phyloP scores from a whole-genome alignment of 148 eudicot species.

The Camellia granthamiana region DNA sequence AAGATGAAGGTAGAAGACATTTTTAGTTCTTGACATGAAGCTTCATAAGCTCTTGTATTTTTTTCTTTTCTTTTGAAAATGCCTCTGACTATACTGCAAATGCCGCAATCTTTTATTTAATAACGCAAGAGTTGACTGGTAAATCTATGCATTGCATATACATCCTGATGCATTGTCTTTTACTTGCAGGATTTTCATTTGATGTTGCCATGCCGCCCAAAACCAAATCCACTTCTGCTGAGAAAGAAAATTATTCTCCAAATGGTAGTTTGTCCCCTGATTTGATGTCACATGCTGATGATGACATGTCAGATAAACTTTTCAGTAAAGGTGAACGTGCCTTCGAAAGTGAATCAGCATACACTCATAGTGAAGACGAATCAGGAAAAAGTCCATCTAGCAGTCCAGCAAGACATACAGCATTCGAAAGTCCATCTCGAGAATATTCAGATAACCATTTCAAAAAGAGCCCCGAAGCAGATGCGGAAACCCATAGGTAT shows the following conservation, averaged over 20 bases:
- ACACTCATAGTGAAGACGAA: constrained; percentile 73
- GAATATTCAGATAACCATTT: constrained; percentile 63
- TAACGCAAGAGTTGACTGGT: background rate
- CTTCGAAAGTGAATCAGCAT: constrained; percentile 63
- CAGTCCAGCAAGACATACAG: constrained; percentile 55
- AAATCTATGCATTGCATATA: background rate
- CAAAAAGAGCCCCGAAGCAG: constrained; percentile 68
- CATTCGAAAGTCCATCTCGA: constrained; percentile 57
- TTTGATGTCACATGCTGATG: constrained; percentile 55
- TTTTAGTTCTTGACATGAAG: constrained; percentile 4
- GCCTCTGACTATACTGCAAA: background rate
- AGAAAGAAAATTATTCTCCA: constrained; percentile 50
- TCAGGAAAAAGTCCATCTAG: constrained; percentile 73
- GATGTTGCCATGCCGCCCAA: constrained; percentile 51
- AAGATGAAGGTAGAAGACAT: constrained; percentile 77
- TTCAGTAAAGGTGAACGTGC: constrained; percentile 36
- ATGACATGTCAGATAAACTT: constrained; percentile 49
- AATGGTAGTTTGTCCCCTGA: constrained; percentile 53
- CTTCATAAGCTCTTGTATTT: background rate
- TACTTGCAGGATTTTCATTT: constrained; percentile 57
- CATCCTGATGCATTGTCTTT: constrained; percentile 10
- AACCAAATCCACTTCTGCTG: constrained; percentile 39
- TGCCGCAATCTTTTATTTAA: background rate
- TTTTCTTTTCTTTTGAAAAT: background rate
- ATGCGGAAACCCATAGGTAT: constrained; percentile 71